Conservation (phyloP, 176 grass and related monocot species). For the Hordeum marinum region DNA sequence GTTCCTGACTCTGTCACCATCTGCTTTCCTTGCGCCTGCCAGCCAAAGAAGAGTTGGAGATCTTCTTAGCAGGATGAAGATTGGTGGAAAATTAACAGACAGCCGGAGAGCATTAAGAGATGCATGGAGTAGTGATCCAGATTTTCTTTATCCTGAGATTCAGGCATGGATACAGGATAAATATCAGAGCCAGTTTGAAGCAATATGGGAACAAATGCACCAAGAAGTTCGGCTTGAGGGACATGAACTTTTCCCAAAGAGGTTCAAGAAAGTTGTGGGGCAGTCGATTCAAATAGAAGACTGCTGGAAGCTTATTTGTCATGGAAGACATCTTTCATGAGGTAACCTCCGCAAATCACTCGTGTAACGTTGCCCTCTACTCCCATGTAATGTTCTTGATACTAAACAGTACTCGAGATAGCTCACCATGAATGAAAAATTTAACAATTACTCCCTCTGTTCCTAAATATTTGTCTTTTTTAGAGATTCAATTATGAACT, state of each 20-base stretch:
- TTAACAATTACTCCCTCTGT: background rate
- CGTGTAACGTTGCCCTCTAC: background rate
- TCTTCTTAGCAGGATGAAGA: slow-evolving; percentile 58
- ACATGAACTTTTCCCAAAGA: slow-evolving; percentile 59
- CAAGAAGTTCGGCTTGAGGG: slow-evolving; percentile 46
- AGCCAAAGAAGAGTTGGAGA: slow-evolving; percentile 59
- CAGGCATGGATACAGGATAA: slow-evolving; percentile 48
- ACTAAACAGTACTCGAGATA: background rate
- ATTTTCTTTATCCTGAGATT: slow-evolving; percentile 60
- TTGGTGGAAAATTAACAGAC: slow-evolving; percentile 35
- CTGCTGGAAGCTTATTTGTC: slow-evolving; percentile 2
- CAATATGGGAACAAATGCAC: slow-evolving; percentile 67
- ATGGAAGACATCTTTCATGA: slow-evolving; percentile 1
- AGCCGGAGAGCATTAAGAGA: slow-evolving; percentile 43
- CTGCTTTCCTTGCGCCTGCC: slow-evolving; percentile 40
- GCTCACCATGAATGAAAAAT: background rate
- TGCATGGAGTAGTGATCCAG: slow-evolving; percentile 45
- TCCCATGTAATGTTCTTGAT: background rate
- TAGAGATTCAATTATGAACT: too few relatives aligned
- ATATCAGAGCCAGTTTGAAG: slow-evolving; percentile 47
- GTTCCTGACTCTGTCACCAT: slow-evolving; percentile 56
- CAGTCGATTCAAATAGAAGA: background rate
- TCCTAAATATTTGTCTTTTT: too few relatives aligned
- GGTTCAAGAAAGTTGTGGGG: slow-evolving; percentile 47
- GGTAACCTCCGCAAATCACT: background rate